Percentiles rank a stretch among this genome's conserved stretches.
Evolutionary conservation across 1,284 basidiomycete species (phyloP).

Genomic region (Ganoderma sinense): DNA sequence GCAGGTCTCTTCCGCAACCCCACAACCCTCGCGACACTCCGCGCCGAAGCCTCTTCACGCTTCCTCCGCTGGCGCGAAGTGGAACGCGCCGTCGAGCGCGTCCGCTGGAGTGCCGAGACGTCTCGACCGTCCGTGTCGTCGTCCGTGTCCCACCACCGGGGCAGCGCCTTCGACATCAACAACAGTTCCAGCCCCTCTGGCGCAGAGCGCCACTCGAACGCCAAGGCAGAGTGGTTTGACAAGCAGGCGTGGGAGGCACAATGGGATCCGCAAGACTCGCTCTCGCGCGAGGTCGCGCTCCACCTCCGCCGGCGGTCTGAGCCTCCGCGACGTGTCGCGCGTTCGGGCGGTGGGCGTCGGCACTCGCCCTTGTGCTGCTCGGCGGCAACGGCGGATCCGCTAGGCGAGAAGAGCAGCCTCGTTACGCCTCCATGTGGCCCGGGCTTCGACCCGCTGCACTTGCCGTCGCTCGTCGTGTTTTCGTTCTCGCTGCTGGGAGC

Average conservation of each 20-base stretch:
- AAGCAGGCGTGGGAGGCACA: slow-evolving; percentile 69
- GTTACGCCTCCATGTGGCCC: slow-evolving; percentile 29
- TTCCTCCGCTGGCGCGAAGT: slow-evolving; percentile 77
- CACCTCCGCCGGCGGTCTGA: slow-evolving; percentile 30
- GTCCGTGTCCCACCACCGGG: not conserved
- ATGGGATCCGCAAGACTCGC: slow-evolving; percentile 53
- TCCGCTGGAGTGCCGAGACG: slow-evolving; percentile 26
- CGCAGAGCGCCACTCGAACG: not conserved
- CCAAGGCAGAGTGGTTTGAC: slow-evolving; percentile 48
- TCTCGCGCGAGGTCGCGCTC: slow-evolving; percentile 65
- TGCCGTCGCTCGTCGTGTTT: slow-evolving; percentile 54
- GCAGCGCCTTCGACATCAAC: not conserved
- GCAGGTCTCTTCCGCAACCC: slow-evolving; percentile 66
- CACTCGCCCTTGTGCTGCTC: not conserved
- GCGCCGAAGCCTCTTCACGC: slow-evolving; percentile 71
- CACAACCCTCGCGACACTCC: slow-evolving; percentile 59
- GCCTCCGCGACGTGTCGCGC: slow-evolving; percentile 12
- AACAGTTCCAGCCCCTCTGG: not conserved
- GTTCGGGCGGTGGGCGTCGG: not conserved
- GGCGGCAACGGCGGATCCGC: not conserved
- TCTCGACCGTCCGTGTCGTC: not conserved
- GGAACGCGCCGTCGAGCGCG: slow-evolving; percentile 53
- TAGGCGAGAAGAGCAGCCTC: slow-evolving; percentile 13
- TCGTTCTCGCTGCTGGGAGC: slow-evolving; percentile 54
- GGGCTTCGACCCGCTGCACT: slow-evolving; percentile 54